Evolutionary conservation across 73 alveolate genomes (phyloP), one percentile per base, ranked within the genome.

Genomic region (Strombidium stylifer): DNA sequence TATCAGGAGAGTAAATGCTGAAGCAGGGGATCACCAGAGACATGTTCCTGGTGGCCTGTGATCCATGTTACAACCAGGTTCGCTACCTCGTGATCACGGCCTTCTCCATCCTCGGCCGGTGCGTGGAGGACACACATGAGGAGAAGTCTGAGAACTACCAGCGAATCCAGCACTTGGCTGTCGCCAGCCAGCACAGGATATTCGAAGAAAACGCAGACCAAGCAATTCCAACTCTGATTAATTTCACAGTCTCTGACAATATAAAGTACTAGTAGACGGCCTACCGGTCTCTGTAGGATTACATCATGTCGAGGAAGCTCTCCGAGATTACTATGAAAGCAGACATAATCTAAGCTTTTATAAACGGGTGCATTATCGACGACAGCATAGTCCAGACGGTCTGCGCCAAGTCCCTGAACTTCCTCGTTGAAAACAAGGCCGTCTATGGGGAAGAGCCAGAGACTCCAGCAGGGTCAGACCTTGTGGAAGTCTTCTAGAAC

Each of bases 11-110:
- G 55, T 67, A 82, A 23, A 78, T 78, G 89, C 83, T 78, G 18
- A 73, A 67, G 44, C 66, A 78, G 35, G 89, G 89, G 7, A 78
- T 78, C 21, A 78, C 89, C 23, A 78, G 89, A 48, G 89, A 78
- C 47, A 78, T 78, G 89, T 78, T 78, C 46, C 54, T 78, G 11
- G 89, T 78, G 1, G 54, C 83, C 1, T 78, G 89, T 46, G 67
- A 78, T 26, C 83, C 82, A 21, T 34, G 57, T 44, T 78, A 50
- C 59, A 55, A 78, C 34, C 30, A 78, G 64, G 67, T 78, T 19
- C 51, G 89, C 19, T 83, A 78, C 48, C 53, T 78, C 46, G 89
- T 78, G 3, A 78, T 78, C 31, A 79, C 89, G 31, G 89, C 83
- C 27, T 78, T 78, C 46, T 82, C 89, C 11, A 83, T 67, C 21